A percentile compares a stretch with the other conserved stretches of the same genome.
Evolutionary conservation across 306 rosid genomes (phyloP).

Genomic region (Cyclanthera cordifolia): DNA sequence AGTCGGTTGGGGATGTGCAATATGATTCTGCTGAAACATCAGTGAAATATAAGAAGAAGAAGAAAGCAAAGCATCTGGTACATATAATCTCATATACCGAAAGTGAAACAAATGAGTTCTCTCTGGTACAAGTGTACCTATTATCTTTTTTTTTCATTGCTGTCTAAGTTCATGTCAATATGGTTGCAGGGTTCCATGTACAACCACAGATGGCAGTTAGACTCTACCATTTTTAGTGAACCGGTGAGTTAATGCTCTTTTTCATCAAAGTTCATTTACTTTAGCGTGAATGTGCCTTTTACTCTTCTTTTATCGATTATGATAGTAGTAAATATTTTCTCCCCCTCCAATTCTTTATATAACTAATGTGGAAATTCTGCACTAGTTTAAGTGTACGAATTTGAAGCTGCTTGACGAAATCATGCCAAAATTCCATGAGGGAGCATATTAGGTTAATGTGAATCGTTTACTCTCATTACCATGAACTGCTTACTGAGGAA

Average conservation of each 20-base stretch:
- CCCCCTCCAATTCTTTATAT: not conserved
- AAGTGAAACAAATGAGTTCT: conserved; percentile 6
- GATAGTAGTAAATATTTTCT: not conserved
- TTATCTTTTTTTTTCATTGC: conserved; percentile 5
- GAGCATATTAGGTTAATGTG: not conserved
- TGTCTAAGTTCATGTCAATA: conserved; percentile 21
- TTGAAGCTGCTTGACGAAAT: not conserved
- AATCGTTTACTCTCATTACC: no score
- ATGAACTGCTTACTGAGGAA: no score
- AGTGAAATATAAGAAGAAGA: conserved; percentile 61
- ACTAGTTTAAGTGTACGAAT: not conserved
- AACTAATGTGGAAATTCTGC: not conserved
- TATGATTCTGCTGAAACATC: conserved; percentile 89
- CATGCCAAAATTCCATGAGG: not conserved
- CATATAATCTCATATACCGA: conserved; percentile 19
- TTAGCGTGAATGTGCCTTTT: not conserved
- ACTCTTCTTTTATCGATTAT: not conserved
- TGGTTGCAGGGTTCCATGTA: conserved; percentile 59
- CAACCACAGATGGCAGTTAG: conserved; percentile 85
- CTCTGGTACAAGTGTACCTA: not conserved
- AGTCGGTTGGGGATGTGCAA: conserved; percentile 62
- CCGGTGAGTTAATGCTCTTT: conserved; percentile 35
- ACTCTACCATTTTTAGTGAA: conserved; percentile 49
- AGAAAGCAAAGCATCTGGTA: conserved; percentile 82
- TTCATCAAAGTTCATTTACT: conserved; percentile 1